Evolutionary conservation across 1,284 basidiomycete species (phyloP).

Genomic region (Cutaneotrichosporon spelunceum): DNA sequence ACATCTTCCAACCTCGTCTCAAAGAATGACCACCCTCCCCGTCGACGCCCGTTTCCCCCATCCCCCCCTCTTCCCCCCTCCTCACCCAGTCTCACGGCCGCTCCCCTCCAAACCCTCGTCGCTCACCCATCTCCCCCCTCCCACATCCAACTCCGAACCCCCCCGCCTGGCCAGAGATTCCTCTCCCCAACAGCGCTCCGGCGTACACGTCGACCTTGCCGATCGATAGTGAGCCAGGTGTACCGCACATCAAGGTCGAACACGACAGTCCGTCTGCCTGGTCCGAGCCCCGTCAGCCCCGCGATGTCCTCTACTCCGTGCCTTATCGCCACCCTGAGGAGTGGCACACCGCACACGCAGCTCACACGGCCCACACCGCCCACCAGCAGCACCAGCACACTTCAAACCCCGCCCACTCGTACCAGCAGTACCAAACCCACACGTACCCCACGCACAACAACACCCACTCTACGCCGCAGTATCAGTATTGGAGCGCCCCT

Average conservation of each 20-base stretch:
- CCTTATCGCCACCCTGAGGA: constrained; percentile 2
- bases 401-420: background rate
- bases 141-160: background rate
- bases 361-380: background rate
- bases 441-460: background rate
- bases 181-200: background rate
- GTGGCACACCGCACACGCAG: background rate
- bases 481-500: constrained; percentile 10
- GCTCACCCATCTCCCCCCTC: background rate
- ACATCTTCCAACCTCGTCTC: background rate
- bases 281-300: constrained; percentile 6
- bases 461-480: constrained; percentile 2
- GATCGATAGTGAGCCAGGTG: background rate
- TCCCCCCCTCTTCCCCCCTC: background rate
- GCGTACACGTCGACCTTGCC: background rate
- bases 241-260: background rate
- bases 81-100: constrained; percentile 5
- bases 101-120: background rate
- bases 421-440: background rate
- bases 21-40: constrained; percentile 17
- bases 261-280: constrained; percentile 1
- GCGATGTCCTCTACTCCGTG: background rate
- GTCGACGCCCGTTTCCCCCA: constrained; percentile 3
- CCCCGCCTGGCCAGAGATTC: background rate
- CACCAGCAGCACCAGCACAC: background rate